Base-by-base conservation (phyloP, 352 stramenopile genomes). In the Nothophytophthora sp. region DNA sequence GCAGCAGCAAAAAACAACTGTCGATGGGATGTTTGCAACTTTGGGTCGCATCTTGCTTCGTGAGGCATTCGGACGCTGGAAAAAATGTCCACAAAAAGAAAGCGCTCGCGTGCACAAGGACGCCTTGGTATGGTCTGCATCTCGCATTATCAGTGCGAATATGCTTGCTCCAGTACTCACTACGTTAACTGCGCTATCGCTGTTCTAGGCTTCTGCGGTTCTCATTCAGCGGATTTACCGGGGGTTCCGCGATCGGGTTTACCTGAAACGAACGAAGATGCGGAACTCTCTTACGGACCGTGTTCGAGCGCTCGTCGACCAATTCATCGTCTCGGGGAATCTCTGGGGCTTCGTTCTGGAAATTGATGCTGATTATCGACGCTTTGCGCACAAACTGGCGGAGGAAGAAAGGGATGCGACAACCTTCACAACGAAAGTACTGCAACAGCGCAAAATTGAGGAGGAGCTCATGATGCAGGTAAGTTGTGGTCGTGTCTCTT, bases 381-480 rank as follows among this genome's bases (percentile, higher is more conserved):
- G 72, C 10, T 78, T 84, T 25, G 58, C 63, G 24, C 29, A 77
- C n/a, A 61, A 74, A 22, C 67, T 82, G 16, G 34, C 36, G 13
- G 36, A 73, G 8, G 79, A 90, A 29, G 56, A 75, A 33, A 25
- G 64, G 4, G 49, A 86, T 33, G 76, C 72, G 13, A 50, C 54
- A 20, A 87, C 76, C 1, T 90, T 88, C 39, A 56, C 83, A 15
- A 60, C 70, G 13, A 71, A 61, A 10, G 47, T 90, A 2, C 43
- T 88, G 18, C 63, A 50, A 1, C 57, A 83, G 30, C 74, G 78
- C 16, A 72, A 78, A 19, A 23, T 46, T 0, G 70, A 82, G 9
- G 71, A 88, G 27, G 64, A 86, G 13, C 61, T 69, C 43, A 70
- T 84, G 60, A 83, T 88, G 64, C 74, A 88, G 67, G 67, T 80